phyloP scores from a whole-genome alignment of 2,329 filamentous ascomycete species.

The Cladosporium colombiae region DNA sequence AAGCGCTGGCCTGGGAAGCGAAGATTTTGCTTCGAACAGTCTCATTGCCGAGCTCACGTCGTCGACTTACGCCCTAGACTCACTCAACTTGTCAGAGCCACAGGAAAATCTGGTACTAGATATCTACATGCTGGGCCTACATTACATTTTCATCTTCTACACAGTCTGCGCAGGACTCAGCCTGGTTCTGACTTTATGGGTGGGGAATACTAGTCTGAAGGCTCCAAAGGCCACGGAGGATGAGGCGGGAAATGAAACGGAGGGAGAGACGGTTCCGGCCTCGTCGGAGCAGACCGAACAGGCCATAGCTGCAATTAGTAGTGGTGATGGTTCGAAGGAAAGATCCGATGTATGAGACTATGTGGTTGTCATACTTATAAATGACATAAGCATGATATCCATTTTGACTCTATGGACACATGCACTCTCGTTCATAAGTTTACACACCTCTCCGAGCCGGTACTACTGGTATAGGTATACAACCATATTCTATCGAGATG shows the following conservation, averaged over 20 bases:
- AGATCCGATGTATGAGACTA: background rate
- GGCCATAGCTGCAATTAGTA: background rate
- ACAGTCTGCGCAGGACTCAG: constrained; percentile 13
- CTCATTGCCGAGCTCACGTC: constrained; percentile 26
- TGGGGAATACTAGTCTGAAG: constrained; percentile 13
- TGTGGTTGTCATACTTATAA: background rate
- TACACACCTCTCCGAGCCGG: background rate
- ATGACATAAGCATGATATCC: background rate
- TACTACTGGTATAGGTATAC: background rate
- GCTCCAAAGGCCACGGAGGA: background rate
- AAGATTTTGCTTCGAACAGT: constrained; percentile 5
- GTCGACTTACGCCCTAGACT: constrained; percentile 20
- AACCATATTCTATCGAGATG: too few relatives aligned
- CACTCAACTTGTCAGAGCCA: background rate
- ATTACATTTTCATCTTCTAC: constrained; percentile 23
- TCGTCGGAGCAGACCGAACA: background rate
- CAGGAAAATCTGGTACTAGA: constrained; percentile 28
- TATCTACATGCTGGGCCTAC: constrained; percentile 36
- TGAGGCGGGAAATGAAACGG: background rate
- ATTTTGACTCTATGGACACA: background rate
- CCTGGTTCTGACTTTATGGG: constrained; percentile 10
- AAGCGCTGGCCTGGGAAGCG: constrained; percentile 1
- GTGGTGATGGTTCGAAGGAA: background rate
- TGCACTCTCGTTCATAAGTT: background rate
- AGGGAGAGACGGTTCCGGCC: background rate